A percentile compares a stretch with the other conserved stretches of the same genome.
phyloP scores from a whole-genome alignment of 257 asterid genomes.

The Agastache rugosa region DNA sequence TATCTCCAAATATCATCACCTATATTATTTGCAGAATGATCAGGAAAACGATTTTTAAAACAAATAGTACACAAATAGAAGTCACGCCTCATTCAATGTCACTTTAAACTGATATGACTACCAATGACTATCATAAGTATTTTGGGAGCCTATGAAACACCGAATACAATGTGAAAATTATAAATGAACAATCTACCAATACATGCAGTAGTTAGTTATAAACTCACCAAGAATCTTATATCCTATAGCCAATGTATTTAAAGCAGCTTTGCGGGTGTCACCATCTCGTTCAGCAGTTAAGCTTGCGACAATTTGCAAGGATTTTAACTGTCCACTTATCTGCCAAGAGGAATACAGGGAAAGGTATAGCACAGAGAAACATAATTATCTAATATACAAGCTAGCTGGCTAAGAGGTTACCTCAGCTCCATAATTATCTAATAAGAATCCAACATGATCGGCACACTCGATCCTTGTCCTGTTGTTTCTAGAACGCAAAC shows the following conservation, averaged over 20 bases:
- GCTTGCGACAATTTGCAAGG: slow-evolving; percentile 96
- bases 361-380: slow-evolving; percentile 13
- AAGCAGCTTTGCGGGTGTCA: slow-evolving; percentile 92
- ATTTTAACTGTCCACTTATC: slow-evolving; percentile 89
- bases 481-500: slow-evolving; percentile 93
- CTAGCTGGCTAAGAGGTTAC: slow-evolving; percentile 42
- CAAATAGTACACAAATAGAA: not conserved
- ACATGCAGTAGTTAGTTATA: not conserved
- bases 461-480: slow-evolving; percentile 94
- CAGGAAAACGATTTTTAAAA: not conserved
- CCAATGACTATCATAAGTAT: not conserved
- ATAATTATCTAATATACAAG: no score
- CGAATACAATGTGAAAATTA: not conserved
- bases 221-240: slow-evolving; percentile 94
- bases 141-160: not conserved
- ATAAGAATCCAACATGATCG: slow-evolving; percentile 90
- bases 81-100: not conserved
- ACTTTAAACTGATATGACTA: not conserved
- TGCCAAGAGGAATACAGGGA: slow-evolving; percentile 40
- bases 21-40: slow-evolving; percentile 34
- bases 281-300: slow-evolving; percentile 99
- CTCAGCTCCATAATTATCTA: slow-evolving; percentile 90
- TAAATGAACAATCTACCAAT: slow-evolving; percentile 15
- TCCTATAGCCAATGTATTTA: slow-evolving; percentile 90
- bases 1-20: slow-evolving; percentile 99